A percentile compares a stretch with the other conserved stretches of the same genome.
Conservation (phyloP, 306 rosid genomes). For the Cicer chorassanicum region DNA sequence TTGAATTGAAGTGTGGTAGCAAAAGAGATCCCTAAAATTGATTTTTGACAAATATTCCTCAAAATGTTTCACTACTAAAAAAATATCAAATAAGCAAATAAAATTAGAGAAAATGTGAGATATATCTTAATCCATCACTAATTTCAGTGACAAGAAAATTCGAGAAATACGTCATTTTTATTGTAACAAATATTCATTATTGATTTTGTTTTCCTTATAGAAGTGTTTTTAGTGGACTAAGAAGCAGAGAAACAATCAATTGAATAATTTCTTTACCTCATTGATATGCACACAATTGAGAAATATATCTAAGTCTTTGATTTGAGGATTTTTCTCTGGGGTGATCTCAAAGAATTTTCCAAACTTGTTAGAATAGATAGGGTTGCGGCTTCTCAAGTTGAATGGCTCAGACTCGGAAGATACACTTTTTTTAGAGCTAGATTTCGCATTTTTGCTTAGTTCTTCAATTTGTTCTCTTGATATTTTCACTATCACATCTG, state of each 20-base stretch:
- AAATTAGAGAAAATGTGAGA: no score
- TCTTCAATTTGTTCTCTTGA: conserved; percentile 39
- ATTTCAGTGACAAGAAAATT: no score
- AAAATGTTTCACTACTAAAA: background rate
- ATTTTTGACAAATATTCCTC: no score
- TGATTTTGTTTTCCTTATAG: no score
- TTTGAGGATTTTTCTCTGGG: conserved; percentile 19
- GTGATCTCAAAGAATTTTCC: conserved; percentile 43
- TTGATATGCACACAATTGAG: conserved; percentile 3
- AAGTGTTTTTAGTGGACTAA: no score
- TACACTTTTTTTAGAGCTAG: background rate
- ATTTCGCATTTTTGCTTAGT: conserved; percentile 27
- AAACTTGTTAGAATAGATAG: conserved; percentile 38
- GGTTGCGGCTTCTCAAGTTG: conserved; percentile 26
- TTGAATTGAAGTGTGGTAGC: conserved; percentile 45
- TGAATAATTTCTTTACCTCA: conserved; percentile 13
- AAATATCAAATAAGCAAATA: no score
- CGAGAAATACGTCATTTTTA: no score
- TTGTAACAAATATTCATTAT: no score
- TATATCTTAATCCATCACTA: no score
- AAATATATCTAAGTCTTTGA: conserved; percentile 15
- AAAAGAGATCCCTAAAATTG: conserved; percentile 35
- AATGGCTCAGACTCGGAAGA: conserved; percentile 32
- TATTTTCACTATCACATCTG: conserved; percentile 35
- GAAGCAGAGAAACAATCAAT: no score